Base-by-base conservation (phyloP, 2,329 filamentous ascomycete species). In the Trematosphaeria pertusa region DNA sequence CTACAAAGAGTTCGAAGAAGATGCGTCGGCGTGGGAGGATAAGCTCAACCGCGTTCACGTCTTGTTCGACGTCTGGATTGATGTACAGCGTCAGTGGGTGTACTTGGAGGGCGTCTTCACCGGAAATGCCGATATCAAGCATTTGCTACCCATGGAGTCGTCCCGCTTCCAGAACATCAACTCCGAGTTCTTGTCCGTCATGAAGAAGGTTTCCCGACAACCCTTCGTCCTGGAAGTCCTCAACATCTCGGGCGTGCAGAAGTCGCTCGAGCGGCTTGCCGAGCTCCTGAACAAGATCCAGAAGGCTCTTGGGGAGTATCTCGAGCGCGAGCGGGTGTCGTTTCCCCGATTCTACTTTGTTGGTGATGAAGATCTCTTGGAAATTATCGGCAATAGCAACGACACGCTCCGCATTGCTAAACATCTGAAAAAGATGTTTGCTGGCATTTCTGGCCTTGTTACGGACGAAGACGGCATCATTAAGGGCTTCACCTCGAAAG, bases 381-480 rank as follows among this genome's bases (percentile, higher is more conserved):
- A 99, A 73, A 99, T 99, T 75, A 99, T 99, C 56, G 94, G 94
- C 69, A 99, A 99, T 73, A 97, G 93, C 76, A 97, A 97, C 65
- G 94, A 99, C 66, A 96, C 93, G 8, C 77, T 94, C 50, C 91
- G 94, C 43, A 95, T 99, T 58, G 91, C 94, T 31, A 99, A 99
- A 72, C 95, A 99, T 77, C 91, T 99, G 79, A 93, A 96, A 72
- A 99, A 99, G 80, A 99, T 99, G 94, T 99, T 99, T 78, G 94
- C 95, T 54, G 94, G 94, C 52, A 81, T 99, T 37, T 93, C 88
- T 4, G 94, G 94, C 3, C 82, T 99, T 26, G 79, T 92, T 32
- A 93, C 97, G 79, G 91, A 96, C 58, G 91, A 97, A 43, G 89
- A 97, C 61, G 85, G 86, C 19, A 85, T 90, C 52, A 97, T 99